These are phyloP conservation scores for Laguncularia racemosa DNA, from an alignment of 345 rosid species.

Conservation along the genomic window DNA sequence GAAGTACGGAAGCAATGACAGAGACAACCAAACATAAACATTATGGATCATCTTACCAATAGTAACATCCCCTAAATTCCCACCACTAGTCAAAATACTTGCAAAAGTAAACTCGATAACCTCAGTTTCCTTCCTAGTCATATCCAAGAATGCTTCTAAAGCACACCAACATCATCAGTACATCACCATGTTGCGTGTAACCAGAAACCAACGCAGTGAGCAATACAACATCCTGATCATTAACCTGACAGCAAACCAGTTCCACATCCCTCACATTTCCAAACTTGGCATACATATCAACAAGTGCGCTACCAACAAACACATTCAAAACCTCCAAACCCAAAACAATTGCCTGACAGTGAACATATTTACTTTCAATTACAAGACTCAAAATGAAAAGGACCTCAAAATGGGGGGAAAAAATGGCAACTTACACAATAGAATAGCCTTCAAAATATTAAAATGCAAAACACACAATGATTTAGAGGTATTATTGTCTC, in stretches of 20 bases:
- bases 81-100: conserved; percentile 41
- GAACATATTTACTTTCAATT: conserved; percentile 33
- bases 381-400: conserved; percentile 4
- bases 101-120: conserved; percentile 47
- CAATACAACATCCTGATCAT: conserved; percentile 40
- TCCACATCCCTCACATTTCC: conserved; percentile 42
- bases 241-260: conserved; percentile 33
- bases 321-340: conserved; percentile 38
- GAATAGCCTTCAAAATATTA: no score
- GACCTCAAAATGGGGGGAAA: no score
- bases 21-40: conserved; percentile 31
- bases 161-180: conserved; percentile 36
- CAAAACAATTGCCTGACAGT: conserved; percentile 32
- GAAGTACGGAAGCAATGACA: conserved; percentile 50
- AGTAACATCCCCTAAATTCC: conserved; percentile 27
- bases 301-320: conserved; percentile 46
- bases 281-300: conserved; percentile 47
- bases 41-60: conserved; percentile 37
- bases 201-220: conserved; percentile 50
- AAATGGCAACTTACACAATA: no score
- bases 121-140: conserved; percentile 30
- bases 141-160: conserved; percentile 22
- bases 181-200: conserved; percentile 30
- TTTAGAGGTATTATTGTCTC: no score
- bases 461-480: no score